Evolutionary conservation across 192 early-diverging fungal genomes (phyloP).

Genomic region (Diversispora eburnea): DNA sequence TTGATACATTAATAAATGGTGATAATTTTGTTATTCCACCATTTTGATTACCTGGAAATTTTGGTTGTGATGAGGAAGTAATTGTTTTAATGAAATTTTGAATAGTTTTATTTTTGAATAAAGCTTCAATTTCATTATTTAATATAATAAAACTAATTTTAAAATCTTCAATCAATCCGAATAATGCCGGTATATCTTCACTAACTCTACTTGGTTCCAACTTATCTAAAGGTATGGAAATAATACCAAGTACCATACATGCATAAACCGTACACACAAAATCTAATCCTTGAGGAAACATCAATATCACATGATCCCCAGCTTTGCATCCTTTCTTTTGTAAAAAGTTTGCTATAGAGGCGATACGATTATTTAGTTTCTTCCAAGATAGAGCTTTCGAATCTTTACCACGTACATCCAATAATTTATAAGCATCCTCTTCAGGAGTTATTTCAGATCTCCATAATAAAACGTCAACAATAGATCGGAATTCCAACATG

Average conservation of each 20-base stretch:
- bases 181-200: conserved; percentile 67
- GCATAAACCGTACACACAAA: conserved; percentile 70
- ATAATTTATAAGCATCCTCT: conserved; percentile 55
- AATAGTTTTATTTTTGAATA: conserved; percentile 61
- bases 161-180: conserved; percentile 62
- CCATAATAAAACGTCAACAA: conserved; percentile 74
- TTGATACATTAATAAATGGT: conserved; percentile 54
- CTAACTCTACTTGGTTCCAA: conserved; percentile 59
- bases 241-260: conserved; percentile 73
- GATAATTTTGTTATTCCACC: conserved; percentile 53
- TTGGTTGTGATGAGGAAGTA: not conserved
- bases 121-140: conserved; percentile 61
- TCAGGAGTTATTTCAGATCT: conserved; percentile 61
- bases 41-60: not conserved
- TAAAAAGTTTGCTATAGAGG: conserved; percentile 61
- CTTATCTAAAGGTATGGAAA: conserved; percentile 67
- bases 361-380: conserved; percentile 66
- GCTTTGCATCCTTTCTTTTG: conserved; percentile 57
- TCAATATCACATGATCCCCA: conserved; percentile 57
- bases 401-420: conserved; percentile 60
- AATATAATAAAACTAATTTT: conserved; percentile 55
- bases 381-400: conserved; percentile 63
- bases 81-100: conserved; percentile 52
- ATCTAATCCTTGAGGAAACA: conserved; percentile 68
- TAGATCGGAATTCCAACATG: conserved; percentile 60